Conservation (phyloP, 2,329 filamentous ascomycete species). For the Ophiostoma perfectum region DNA sequence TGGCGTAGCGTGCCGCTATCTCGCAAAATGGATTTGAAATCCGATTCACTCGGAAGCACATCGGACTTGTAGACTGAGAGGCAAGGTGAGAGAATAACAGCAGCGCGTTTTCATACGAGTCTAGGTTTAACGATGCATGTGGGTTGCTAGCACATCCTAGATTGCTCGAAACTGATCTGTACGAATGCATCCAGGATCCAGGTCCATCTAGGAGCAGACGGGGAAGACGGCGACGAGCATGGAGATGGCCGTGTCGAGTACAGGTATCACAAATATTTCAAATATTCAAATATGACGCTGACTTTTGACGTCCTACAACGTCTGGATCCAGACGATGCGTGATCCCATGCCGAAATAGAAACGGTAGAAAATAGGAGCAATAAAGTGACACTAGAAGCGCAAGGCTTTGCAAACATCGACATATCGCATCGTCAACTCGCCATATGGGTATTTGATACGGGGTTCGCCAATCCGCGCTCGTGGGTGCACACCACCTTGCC, state of each 20-base stretch:
- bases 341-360: background rate
- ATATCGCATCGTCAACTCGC: background rate
- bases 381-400: background rate
- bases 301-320: background rate
- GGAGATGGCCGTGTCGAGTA: too few relatives aligned
- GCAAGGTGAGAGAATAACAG: background rate
- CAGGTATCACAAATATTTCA: too few relatives aligned
- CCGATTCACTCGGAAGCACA: too few relatives aligned
- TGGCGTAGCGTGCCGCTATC: background rate
- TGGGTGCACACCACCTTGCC: background rate
- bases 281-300: background rate
- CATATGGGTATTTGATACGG: background rate
- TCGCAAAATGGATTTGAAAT: background rate
- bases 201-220: too few relatives aligned
- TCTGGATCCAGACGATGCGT: background rate
- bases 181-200: too few relatives aligned
- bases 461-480: slow-evolving; percentile 12
- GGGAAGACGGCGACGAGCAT: too few relatives aligned
- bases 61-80: background rate
- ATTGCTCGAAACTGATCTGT: too few relatives aligned
- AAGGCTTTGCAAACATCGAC: slow-evolving; percentile 1
- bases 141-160: too few relatives aligned
- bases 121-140: too few relatives aligned
- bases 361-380: background rate
- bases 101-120: too few relatives aligned